Conservation (phyloP, 805 yeast genomes). For the Cyberlindnera maclurae region DNA sequence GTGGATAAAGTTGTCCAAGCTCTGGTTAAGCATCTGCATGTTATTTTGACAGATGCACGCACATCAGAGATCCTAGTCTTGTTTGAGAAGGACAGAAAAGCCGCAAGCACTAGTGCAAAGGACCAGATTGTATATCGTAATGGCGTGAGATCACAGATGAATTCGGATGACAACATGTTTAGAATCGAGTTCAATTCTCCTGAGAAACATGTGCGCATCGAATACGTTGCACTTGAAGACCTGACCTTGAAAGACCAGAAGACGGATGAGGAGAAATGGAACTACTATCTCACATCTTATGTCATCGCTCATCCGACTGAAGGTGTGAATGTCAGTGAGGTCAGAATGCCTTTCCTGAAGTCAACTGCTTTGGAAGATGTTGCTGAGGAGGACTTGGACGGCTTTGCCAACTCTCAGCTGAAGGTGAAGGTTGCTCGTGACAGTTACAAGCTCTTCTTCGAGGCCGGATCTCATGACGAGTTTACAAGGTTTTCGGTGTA, state of each 20-base stretch:
- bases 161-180: conserved; percentile 88
- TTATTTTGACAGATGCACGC: conserved; percentile 70
- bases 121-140: conserved; percentile 88
- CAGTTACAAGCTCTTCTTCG: conserved; percentile 76
- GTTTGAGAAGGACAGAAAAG: conserved; percentile 74
- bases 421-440: conserved; percentile 74
- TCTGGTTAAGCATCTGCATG: conserved; percentile 78
- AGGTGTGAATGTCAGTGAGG: conserved; percentile 74
- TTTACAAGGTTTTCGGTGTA: conserved; percentile 57
- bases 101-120: conserved; percentile 61
- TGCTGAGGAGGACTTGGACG: conserved; percentile 48
- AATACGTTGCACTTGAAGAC: conserved; percentile 83
- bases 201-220: conserved; percentile 52
- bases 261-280: conserved; percentile 77
- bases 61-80: conserved; percentile 74
- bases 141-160: conserved; percentile 76
- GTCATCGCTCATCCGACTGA: conserved; percentile 96
- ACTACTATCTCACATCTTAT: conserved; percentile 87
- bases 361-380: conserved; percentile 33
- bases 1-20: conserved; percentile 87
- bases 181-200: conserved; percentile 64
- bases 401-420: conserved; percentile 60
- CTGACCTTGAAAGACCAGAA: conserved; percentile 68
- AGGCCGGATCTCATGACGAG: conserved; percentile 70
- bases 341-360: conserved; percentile 74